phyloP scores from a whole-genome alignment of 2,329 filamentous ascomycete species.

The Sphaerulina musiva region DNA sequence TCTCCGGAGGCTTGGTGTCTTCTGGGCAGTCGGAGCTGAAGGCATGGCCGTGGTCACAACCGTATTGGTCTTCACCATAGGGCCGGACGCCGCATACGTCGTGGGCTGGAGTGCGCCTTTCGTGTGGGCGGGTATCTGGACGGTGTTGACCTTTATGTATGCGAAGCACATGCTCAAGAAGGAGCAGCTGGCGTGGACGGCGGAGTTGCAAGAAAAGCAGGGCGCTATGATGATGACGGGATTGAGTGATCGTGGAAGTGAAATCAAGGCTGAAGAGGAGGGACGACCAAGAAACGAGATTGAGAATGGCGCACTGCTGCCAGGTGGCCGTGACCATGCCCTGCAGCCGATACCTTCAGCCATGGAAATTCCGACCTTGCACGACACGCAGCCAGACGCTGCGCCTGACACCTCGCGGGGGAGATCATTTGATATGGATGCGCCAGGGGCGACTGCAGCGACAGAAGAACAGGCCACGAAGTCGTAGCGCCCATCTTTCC shows the following conservation, averaged over 20 bases:
- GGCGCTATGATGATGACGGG: constrained; percentile 2
- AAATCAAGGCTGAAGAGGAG: constrained; percentile 2
- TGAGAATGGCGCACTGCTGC: not conserved
- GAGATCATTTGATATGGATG: not conserved
- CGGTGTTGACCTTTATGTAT: constrained; percentile 41
- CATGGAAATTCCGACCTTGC: not conserved
- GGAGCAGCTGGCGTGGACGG: constrained; percentile 33
- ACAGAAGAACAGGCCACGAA: not conserved
- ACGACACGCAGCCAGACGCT: not conserved
- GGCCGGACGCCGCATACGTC: constrained; percentile 44
- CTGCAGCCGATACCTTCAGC: not conserved
- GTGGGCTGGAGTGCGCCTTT: constrained; percentile 47
- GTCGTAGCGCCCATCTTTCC: not conserved
- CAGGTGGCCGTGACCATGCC: not conserved
- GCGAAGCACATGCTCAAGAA: constrained; percentile 36
- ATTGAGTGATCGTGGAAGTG: constrained; percentile 4
- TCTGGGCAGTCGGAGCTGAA: constrained; percentile 47
- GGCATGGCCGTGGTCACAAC: constrained; percentile 38
- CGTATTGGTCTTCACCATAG: constrained; percentile 44
- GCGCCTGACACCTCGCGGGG: not conserved
- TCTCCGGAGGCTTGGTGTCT: constrained; percentile 47
- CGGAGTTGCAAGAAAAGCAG: constrained; percentile 30
- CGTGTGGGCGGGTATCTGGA: constrained; percentile 46
- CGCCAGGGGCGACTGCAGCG: not conserved
- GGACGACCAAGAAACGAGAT: not conserved